phyloP scores from a whole-genome alignment of 768 basidiomycete species.

The Russula sp. region DNA sequence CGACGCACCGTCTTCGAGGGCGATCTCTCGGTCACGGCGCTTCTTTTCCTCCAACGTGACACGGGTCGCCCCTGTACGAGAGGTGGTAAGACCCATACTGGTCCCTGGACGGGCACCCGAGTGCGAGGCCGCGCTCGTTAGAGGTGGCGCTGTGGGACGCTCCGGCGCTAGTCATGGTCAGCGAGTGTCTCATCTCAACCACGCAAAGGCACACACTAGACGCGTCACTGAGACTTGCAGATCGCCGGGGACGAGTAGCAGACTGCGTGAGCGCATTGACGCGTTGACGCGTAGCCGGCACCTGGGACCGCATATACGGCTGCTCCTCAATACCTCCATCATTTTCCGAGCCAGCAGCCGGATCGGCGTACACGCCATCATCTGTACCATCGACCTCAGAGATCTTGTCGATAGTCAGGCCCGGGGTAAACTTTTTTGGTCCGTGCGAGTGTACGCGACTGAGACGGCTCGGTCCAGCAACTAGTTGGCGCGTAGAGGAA shows the following conservation, averaged over 20 bases:
- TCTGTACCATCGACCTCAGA: conserved; percentile 39
- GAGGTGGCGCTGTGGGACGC: conserved; percentile 4
- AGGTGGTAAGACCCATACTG: conserved; percentile 31
- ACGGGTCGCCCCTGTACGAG: conserved; percentile 32
- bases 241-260: conserved; percentile 56
- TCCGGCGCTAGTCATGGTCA: conserved; percentile 8
- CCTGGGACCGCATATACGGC: conserved; percentile 8
- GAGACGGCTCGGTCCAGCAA: conserved; percentile 18
- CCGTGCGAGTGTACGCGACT: conserved; percentile 20
- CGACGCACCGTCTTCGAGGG: conserved; percentile 38
- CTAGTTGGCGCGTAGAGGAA: conserved; percentile 13
- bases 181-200: background rate
- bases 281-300: conserved; percentile 24
- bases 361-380: conserved; percentile 30
- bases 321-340: conserved; percentile 32
- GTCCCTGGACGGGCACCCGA: conserved; percentile 35
- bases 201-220: conserved; percentile 29
- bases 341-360: conserved; percentile 32
- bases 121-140: conserved; percentile 8
- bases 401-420: conserved; percentile 41
- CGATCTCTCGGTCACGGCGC: conserved; percentile 29
- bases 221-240: conserved; percentile 72
- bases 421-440: conserved; percentile 19
- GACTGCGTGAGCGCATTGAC: conserved; percentile 31
- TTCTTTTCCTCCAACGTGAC: conserved; percentile 42